phyloP scores from a whole-genome alignment of 2,329 filamentous ascomycete genomes.

The Ceratocystis alfenasii region DNA sequence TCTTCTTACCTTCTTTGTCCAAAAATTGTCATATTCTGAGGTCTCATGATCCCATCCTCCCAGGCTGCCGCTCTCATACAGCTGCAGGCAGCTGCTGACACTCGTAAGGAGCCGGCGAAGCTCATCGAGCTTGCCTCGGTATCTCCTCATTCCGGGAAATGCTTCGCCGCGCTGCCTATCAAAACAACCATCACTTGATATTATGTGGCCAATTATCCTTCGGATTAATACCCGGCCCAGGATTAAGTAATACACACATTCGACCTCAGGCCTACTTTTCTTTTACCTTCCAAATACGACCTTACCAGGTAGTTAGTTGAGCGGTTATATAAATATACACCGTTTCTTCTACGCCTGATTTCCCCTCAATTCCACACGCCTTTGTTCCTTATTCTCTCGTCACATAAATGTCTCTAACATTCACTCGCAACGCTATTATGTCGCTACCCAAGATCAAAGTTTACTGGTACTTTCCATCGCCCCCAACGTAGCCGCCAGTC shows the following conservation, averaged over 20 bases:
- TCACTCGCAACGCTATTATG: conserved; percentile 13
- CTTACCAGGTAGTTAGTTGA: not conserved
- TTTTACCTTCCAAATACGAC: conserved; percentile 3
- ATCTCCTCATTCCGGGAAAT: not conserved
- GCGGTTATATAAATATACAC: conserved; percentile 3
- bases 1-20: not conserved
- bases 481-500: not conserved
- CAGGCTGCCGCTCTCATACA: not conserved
- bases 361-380: not conserved
- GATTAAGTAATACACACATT: not conserved
- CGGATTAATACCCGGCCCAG: not conserved
- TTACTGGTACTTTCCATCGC: conserved; percentile 20
- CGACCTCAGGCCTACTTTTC: not conserved
- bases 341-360: not conserved
- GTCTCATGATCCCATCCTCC: not conserved
- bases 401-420: conserved; percentile 8
- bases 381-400: not conserved
- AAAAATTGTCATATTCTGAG: not conserved
- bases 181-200: not conserved
- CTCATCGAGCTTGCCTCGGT: conserved; percentile 4
- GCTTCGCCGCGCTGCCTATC: not conserved
- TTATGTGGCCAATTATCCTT: not conserved
- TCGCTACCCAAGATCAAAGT: conserved; percentile 41
- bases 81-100: not conserved
- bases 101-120: not conserved